Conservation (phyloP, 1,284 basidiomycete genomes). For the Fomitiporia mediterranea region DNA sequence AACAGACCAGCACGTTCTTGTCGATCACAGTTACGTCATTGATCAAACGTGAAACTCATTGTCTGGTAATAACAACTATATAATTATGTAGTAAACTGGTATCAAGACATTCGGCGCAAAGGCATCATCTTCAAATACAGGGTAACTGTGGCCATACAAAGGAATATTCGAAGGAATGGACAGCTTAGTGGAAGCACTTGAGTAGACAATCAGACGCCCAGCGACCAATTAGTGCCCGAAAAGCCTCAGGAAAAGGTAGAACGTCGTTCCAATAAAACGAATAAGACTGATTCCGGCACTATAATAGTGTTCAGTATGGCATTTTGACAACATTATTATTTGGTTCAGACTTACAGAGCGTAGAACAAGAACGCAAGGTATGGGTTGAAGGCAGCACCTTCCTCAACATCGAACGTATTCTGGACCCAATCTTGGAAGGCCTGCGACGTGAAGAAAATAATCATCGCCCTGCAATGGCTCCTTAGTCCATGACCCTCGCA, state of each 20-base stretch:
- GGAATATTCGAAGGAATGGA: not conserved
- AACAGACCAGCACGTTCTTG: not conserved
- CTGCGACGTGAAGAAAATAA: slow-evolving; percentile 76
- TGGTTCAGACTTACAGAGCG: slow-evolving; percentile 55
- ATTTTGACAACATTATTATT: not conserved
- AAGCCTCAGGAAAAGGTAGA: slow-evolving; percentile 75
- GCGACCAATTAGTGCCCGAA: slow-evolving; percentile 41
- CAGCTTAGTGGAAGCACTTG: not conserved
- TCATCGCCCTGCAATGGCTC: slow-evolving; percentile 64
- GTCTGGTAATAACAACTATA: too few relatives aligned
- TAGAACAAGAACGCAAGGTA: slow-evolving; percentile 82
- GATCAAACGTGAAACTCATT: too few relatives aligned
- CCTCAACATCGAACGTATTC: slow-evolving; percentile 42
- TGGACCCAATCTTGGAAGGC: slow-evolving; percentile 66
- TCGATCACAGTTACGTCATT: not conserved
- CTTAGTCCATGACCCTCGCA: too few relatives aligned
- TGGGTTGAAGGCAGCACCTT: slow-evolving; percentile 69
- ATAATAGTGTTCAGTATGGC: slow-evolving; percentile 19
- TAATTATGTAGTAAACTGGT: too few relatives aligned
- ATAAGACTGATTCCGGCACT: slow-evolving; percentile 76
- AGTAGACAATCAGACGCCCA: slow-evolving; percentile 6
- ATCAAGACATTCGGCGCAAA: not conserved
- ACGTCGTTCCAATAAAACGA: slow-evolving; percentile 71
- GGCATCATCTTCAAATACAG: not conserved
- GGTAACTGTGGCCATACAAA: not conserved